phyloP scores from a whole-genome alignment of 371 early-diverging fungal genomes.

The Rhizopus sp. region DNA sequence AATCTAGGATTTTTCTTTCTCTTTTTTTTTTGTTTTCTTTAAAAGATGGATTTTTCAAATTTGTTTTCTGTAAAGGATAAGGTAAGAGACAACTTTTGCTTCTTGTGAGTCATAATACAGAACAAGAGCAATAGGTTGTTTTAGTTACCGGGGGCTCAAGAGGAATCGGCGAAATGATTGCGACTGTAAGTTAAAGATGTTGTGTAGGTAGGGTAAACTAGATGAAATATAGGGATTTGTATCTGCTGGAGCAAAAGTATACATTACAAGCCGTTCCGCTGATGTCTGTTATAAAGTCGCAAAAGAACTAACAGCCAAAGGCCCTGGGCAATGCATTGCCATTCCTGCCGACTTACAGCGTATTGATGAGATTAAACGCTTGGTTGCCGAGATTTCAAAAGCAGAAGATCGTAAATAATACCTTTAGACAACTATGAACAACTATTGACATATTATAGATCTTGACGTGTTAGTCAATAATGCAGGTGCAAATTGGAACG shows the following conservation, averaged over 20 bases:
- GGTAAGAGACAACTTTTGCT: not conserved
- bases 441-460: slow-evolving; percentile 36
- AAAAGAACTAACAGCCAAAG: slow-evolving; percentile 51
- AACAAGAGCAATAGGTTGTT: slow-evolving; percentile 56
- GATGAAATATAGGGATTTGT: slow-evolving; percentile 59
- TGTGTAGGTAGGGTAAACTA: not conserved
- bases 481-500: slow-evolving; percentile 74
- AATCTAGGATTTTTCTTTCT: not conserved
- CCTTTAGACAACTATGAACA: not conserved
- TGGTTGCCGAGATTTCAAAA: slow-evolving; percentile 59
- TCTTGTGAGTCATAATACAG: not conserved
- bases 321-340: slow-evolving; percentile 73
- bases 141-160: slow-evolving; percentile 85
- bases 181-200: slow-evolving; percentile 30
- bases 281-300: slow-evolving; percentile 63
- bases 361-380: slow-evolving; percentile 52
- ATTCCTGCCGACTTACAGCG: slow-evolving; percentile 79
- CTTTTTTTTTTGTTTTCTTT: not conserved
- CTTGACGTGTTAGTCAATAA: slow-evolving; percentile 86
- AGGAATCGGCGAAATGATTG: slow-evolving; percentile 68
- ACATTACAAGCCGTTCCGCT: slow-evolving; percentile 71
- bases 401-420: slow-evolving; percentile 58
- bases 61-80: slow-evolving; percentile 76
- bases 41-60: slow-evolving; percentile 40
- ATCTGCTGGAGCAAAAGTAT: slow-evolving; percentile 75